Evolutionary conservation across 2,329 filamentous ascomycete species (phyloP), one percentile per base, ranked within the genome.

Genomic region (Xenoacremonium recifei): DNA sequence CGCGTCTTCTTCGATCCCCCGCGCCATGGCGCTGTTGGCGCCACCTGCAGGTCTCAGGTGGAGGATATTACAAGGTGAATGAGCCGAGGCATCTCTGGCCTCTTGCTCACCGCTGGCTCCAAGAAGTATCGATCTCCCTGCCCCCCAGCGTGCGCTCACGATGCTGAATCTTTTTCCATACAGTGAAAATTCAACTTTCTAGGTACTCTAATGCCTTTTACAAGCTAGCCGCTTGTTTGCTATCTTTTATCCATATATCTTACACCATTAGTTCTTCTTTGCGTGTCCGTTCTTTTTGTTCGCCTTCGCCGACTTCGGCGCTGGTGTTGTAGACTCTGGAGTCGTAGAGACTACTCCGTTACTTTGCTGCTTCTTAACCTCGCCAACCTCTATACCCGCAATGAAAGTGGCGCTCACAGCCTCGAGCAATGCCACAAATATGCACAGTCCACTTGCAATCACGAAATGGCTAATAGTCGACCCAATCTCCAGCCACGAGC

Each of bases 401-500:
- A 95, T 87, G 51, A 96, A 88, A 35, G 87, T 66, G 57, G 88
- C 87, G 60, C 90, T 96, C 4, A 95, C 79, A 13, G 86, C 84
- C 69, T 99, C 93, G 34, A 99, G 69, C 12, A 79, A 82, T 0
- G 90, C 89, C 32, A 99, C 90, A 69, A 99, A 99, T 7, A 95
- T 84, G 54, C 90, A 93, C 33, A 97, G 62, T 54, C 89, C 65
- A 65, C 89, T 96, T 15, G 90, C 92, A 68, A 99, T 97, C 47
- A 84, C 82, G 66, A 97, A 99, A 64, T 97, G 91, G 59, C 82
- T 95, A 53, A 99, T 99, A 4, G 89, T 96, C 20, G 89, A 95
- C 21, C 93, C 93, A 61, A 99, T 99, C 62, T 99, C 93, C 45
- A 99, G 70, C 93, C 93, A 99, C 17, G 87, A 93, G 0, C 93